Base-by-base conservation (phyloP, 1,284 basidiomycete species). In the Marasmius oreades region DNA sequence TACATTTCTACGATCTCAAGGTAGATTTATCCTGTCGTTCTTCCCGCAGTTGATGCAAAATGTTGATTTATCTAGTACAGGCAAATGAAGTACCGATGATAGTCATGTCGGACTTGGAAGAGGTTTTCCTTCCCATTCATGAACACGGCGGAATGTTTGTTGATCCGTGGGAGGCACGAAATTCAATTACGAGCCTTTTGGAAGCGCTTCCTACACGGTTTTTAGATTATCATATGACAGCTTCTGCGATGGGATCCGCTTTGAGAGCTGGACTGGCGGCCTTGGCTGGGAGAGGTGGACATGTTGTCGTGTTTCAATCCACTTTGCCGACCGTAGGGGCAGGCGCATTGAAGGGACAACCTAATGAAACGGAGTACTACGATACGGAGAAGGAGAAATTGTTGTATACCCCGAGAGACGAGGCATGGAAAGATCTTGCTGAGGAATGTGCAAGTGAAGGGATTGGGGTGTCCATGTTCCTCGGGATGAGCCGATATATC, bases 391-490 rank as follows among this genome's bases (percentile, higher is more conserved):
- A 95, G 71, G 96, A 99, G 71, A 85, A 84, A 66, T 77, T 79
- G 0, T 77, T 98, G 14, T 98, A 93, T 67, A 69, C 76, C 14
- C 86, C 95, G 4, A 86, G 90, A 31, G 85, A 88, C 61, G 76
- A 83, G 3, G 81, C 82, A 48, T 99, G 96, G 90, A 80, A 82
- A 37, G 82, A 87, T 7, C 80, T 93, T 1, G 95, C 87, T 1
- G 92, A 95, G 64, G 92, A 96, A 68, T 91, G 92, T 62, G 90
- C 89, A 3, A 88, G 94, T 60, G 85, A 90, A 52, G 97, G 97
- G 16, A 82, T 99, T 37, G 96, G 94, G 1, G 86, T 98, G 59
- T 95, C 88, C 67, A 77, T 94, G 70, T 96, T 97, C 73, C 77
- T 98, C 36, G 93, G 93, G 57, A 93, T 92, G 53, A 84, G 76